phyloP scores from a whole-genome alignment of 1,284 basidiomycete genomes.

The Mycosarcoma mackinlayi region DNA sequence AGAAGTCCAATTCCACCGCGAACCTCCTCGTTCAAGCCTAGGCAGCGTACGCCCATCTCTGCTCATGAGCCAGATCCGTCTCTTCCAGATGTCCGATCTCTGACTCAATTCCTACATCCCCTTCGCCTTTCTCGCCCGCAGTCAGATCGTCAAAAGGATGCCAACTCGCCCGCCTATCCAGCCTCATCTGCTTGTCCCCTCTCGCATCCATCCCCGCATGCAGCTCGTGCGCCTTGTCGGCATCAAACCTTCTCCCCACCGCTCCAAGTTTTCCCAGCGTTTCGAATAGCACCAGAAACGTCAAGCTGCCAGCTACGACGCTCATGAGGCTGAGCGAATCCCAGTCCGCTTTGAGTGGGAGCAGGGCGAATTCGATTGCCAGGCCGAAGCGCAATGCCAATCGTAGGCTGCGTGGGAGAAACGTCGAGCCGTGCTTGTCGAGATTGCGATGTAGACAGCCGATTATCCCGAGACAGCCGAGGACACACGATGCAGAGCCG shows the following conservation, averaged over 20 bases:
- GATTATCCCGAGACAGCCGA: slow-evolving; percentile 56
- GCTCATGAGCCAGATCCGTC: slow-evolving; percentile 54
- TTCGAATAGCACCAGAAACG: slow-evolving; percentile 56
- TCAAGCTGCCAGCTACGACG: slow-evolving; percentile 42
- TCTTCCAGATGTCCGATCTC: slow-evolving; percentile 64
- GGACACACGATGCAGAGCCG: slow-evolving; percentile 42
- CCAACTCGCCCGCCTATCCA: slow-evolving; percentile 51
- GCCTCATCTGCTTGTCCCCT: slow-evolving; percentile 24
- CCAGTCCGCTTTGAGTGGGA: slow-evolving; percentile 59
- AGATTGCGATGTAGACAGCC: slow-evolving; percentile 61
- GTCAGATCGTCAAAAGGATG: slow-evolving; percentile 66
- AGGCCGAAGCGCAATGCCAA: slow-evolving; percentile 51
- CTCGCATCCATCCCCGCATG: slow-evolving; percentile 25
- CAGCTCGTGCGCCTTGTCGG: slow-evolving; percentile 40
- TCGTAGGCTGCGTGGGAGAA: slow-evolving; percentile 53
- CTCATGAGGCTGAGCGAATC: slow-evolving; percentile 48
- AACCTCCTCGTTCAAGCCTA: too few relatives aligned
- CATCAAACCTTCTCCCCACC: slow-evolving; percentile 54
- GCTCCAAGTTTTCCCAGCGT: slow-evolving; percentile 65
- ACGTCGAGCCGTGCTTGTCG: slow-evolving; percentile 48
- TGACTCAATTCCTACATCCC: slow-evolving; percentile 66
- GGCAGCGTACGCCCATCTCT: slow-evolving; percentile 60
- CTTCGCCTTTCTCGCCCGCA: slow-evolving; percentile 60
- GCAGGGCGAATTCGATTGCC: slow-evolving; percentile 40
- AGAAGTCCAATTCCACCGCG: too few relatives aligned